These are phyloP conservation scores for Pyrrhoderma lamaoense DNA, from an alignment of 1,284 basidiomycete genomes.

Conservation along the genomic window DNA sequence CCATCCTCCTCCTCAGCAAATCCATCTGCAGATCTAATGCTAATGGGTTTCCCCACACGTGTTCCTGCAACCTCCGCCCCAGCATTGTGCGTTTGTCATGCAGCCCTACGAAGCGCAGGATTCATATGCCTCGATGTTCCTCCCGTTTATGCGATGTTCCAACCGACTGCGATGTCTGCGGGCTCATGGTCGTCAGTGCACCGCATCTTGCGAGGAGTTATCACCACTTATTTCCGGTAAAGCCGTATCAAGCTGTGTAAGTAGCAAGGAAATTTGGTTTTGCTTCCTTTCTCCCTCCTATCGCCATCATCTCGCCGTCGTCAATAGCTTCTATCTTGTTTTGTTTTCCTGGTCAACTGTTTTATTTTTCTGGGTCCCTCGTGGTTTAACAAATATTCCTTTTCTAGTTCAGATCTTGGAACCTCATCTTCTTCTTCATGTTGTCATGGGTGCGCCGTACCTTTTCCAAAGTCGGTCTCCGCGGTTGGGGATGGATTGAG, in stretches of 20 bases:
- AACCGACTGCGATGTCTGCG: conserved; percentile 96
- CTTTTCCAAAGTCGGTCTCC: conserved; percentile 38
- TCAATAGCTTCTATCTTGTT: conserved; percentile 2
- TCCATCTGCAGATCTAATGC: conserved; percentile 84
- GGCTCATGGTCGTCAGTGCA: conserved; percentile 94
- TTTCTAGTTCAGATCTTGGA: conserved; percentile 34
- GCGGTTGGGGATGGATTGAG: conserved; percentile 62
- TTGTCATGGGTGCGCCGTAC: conserved; percentile 69
- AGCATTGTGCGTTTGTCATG: conserved; percentile 90
- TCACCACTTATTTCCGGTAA: conserved; percentile 89
- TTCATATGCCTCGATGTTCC: conserved; percentile 93
- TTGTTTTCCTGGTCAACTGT: neutral
- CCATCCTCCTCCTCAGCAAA: conserved; percentile 33
- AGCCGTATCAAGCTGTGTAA: conserved; percentile 73
- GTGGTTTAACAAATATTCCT: neutral
- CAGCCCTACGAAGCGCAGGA: conserved; percentile 81
- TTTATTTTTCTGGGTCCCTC: conserved; percentile 3
- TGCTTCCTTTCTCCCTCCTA: conserved; percentile 12
- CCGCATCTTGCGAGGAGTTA: conserved; percentile 96
- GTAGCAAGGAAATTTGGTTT: conserved; percentile 28
- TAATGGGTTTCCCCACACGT: conserved; percentile 97
- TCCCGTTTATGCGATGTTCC: conserved; percentile 96
- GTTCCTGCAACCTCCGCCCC: conserved; percentile 78
- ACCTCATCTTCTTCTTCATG: conserved; percentile 26
- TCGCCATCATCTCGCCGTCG: conserved; percentile 10